Percentiles rank a stretch among this genome's conserved stretches.
phyloP scores from a whole-genome alignment of 1,284 basidiomycete genomes.

The Pascua guehoae region DNA sequence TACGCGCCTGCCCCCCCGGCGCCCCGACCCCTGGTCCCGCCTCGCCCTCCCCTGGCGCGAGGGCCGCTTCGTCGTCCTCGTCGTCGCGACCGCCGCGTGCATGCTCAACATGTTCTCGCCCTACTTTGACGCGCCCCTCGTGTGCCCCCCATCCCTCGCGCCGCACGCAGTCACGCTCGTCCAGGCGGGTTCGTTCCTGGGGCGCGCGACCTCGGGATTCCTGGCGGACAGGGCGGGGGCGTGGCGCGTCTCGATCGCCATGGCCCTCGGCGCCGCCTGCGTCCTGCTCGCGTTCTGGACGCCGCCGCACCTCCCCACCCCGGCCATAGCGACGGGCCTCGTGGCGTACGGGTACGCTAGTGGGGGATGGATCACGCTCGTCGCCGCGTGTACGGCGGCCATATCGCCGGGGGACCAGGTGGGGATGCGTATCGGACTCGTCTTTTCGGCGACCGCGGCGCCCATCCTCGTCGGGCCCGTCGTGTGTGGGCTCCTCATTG shows the following conservation, averaged over 20 bases:
- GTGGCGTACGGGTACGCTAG: slow-evolving; percentile 33
- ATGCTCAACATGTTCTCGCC: slow-evolving; percentile 33
- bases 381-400: slow-evolving; percentile 36
- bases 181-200: slow-evolving; percentile 25
- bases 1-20: slow-evolving; percentile 19
- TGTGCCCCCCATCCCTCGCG: slow-evolving; percentile 5
- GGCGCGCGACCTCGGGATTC: slow-evolving; percentile 20
- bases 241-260: slow-evolving; percentile 19
- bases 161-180: slow-evolving; percentile 22
- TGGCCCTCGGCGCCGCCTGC: slow-evolving; percentile 13
- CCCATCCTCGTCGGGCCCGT: slow-evolving; percentile 40
- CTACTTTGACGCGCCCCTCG: slow-evolving; percentile 18
- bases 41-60: slow-evolving; percentile 29
- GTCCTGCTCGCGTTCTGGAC: slow-evolving; percentile 25
- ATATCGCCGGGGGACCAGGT: slow-evolving; percentile 39
- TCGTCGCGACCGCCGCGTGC: slow-evolving; percentile 27
- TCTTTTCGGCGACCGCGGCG: slow-evolving; percentile 34
- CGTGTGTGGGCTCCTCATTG: slow-evolving; percentile 31
- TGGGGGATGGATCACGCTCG: slow-evolving; percentile 42
- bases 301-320: slow-evolving; percentile 16
- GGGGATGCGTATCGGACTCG: slow-evolving; percentile 43
- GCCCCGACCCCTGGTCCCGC: slow-evolving; percentile 11
- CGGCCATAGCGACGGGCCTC: slow-evolving; percentile 28
- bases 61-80: slow-evolving; percentile 28
- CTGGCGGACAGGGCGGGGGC: slow-evolving; percentile 24